Base-by-base conservation (phyloP, 2,329 filamentous ascomycete species). In the Diaporthe longicolla region DNA sequence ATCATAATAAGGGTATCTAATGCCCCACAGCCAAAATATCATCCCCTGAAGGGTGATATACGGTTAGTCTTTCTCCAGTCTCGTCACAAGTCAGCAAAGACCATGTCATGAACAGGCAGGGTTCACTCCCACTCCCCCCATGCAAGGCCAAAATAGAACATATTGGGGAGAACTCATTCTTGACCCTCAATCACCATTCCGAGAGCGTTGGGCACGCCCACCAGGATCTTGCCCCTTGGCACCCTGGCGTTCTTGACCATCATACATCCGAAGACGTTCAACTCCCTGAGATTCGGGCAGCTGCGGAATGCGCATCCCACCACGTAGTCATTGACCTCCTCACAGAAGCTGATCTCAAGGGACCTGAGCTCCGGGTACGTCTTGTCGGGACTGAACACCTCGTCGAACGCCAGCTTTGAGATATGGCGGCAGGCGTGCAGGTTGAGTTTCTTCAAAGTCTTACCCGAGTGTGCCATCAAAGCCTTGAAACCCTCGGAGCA, bases 341-440 rank as follows among this genome's bases (percentile, higher is more conserved):
- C 90, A 77, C 91, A 93, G 82, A 97, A 97, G 70, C 92, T 94
- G 57, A 97, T 85, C 80, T 97, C 95, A 57, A 98, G 85, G 73
- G 93, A 89, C 75, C 86, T 85, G 45, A 98, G 86, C 15, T 90
- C 86, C 0, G 93, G 91, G 77, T 97, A 98, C 1, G 71, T 76
- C 58, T 88, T 89, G 32, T 87, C 87, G 11, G 84, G 82, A 8
- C 85, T 84, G 79, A 98, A 98, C 0, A 93, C 92, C 13, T 92
- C 88, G 76, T 94, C 91, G 74, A 98, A 95, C 0, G 94, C 91
- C 21, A 89, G 84, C 45, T 89, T 87, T 1, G 90, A 89, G 76
- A 98, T 95, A 81, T 98, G 93, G 4, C 96, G 92, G 80, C 95
- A 97, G 0, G 93, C 94, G 19, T 94, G 90, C n/a, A 98, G 86